Percentiles rank a stretch among this genome's conserved stretches.
Evolutionary conservation across 495 filamentous ascomycete species (phyloP).

Genomic region (Neurospora sp.): DNA sequence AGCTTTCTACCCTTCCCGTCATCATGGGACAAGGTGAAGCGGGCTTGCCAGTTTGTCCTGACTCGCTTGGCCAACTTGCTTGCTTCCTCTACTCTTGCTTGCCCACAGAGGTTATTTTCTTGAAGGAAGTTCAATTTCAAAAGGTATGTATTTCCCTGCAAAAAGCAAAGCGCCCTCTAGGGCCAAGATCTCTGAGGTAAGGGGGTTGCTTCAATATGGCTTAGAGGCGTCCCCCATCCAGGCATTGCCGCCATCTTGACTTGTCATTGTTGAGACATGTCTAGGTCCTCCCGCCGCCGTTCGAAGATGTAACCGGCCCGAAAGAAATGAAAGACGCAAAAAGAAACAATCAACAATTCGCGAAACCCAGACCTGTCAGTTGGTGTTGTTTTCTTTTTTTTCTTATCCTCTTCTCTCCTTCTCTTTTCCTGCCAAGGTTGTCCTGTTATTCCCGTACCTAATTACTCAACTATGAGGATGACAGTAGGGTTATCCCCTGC

Average conservation of each 20-base stretch:
- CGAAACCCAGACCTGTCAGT: neutral
- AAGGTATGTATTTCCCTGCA: neutral
- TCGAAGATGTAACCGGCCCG: neutral
- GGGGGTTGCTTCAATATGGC: neutral
- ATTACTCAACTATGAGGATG: neutral
- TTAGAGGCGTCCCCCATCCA: neutral
- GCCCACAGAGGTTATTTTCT: neutral
- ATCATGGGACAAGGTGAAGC: neutral
- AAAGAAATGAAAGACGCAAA: neutral
- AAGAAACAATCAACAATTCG: neutral
- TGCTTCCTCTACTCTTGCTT: neutral
- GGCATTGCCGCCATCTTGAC: neutral
- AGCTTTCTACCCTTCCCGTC: neutral
- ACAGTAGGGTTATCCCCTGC: neutral
- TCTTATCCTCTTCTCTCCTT: neutral
- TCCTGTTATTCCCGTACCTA: neutral
- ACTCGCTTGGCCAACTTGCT: neutral
- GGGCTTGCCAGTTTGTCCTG: neutral
- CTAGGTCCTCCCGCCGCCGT: constrained; percentile 2
- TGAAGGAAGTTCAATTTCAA: neutral
- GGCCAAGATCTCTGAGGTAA: neutral
- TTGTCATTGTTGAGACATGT: neutral
- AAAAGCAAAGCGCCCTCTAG: constrained; percentile 2
- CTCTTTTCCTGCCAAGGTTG: neutral
- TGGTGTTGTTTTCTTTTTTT: neutral